Evolutionary conservation across 495 filamentous ascomycete genomes (phyloP).

Genomic region (Aspergillus hancockii): DNA sequence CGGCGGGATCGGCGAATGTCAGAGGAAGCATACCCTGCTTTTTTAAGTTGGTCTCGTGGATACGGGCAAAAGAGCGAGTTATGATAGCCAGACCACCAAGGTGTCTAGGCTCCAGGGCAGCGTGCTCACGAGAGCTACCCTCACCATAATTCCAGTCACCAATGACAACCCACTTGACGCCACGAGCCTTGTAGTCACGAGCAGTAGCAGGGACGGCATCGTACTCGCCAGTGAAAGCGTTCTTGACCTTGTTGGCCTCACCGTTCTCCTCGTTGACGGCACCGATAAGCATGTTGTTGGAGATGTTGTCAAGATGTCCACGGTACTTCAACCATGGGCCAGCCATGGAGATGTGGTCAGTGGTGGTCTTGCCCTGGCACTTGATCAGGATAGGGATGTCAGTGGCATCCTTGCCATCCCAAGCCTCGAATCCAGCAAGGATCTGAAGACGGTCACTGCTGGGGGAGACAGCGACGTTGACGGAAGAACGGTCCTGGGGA

Average conservation of each 20-base stretch:
- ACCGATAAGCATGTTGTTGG: conserved; percentile 99
- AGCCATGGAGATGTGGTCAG: conserved; percentile 98
- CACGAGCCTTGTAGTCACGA: conserved; percentile 97
- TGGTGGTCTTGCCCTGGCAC: conserved; percentile 96
- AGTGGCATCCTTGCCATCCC: conserved; percentile 91
- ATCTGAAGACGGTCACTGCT: conserved; percentile 92
- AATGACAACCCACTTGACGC: conserved; percentile 94
- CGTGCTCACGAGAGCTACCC: conserved; percentile 95
- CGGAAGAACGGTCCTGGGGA: conserved; percentile 69
- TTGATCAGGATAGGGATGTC: conserved; percentile 97
- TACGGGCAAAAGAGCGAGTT: conserved; percentile 94
- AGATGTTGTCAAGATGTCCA: conserved; percentile 99
- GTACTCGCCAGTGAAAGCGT: conserved; percentile 77
- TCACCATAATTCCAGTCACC: conserved; percentile 99
- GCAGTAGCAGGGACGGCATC: conserved; percentile 91
- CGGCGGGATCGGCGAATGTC: conserved; percentile 89
- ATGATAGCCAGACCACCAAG: conserved; percentile 97
- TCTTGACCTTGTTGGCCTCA: conserved; percentile 98
- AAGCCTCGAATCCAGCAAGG: conserved; percentile 79
- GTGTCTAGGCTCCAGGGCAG: conserved; percentile 95
- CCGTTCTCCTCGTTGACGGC: conserved; percentile 94
- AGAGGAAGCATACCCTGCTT: conserved; percentile 99
- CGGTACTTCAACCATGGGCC: conserved; percentile 99
- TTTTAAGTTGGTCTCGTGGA: conserved; percentile 99
- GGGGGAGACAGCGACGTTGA: conserved; percentile 84